These are phyloP conservation scores for Begonia fuchsioides DNA, from an alignment of 306 rosid genomes.

Conservation along the genomic window DNA sequence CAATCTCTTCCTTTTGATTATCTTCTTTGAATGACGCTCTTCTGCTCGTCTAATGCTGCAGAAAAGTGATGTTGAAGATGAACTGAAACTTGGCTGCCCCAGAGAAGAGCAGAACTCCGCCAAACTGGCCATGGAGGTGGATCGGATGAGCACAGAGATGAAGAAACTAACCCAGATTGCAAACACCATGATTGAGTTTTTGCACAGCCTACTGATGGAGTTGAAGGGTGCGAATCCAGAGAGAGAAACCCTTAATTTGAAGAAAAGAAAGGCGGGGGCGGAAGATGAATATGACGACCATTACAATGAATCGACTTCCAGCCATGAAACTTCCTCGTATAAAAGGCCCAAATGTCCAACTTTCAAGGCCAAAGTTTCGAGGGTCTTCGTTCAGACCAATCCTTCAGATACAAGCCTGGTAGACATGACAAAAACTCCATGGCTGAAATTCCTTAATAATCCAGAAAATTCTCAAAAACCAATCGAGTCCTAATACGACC, in stretches of 20 bases:
- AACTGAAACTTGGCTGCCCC: no score
- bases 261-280: conserved; percentile 39
- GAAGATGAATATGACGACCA: conserved; percentile 6
- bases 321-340: conserved; percentile 32
- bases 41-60: no score
- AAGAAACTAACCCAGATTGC: conserved; percentile 35
- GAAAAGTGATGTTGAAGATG: no score
- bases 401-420: conserved; percentile 57
- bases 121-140: conserved; percentile 30
- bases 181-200: conserved; percentile 19
- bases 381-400: conserved; percentile 39
- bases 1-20: no score
- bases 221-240: conserved; percentile 14
- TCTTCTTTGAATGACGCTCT: no score
- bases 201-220: conserved; percentile 29
- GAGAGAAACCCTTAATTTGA: conserved; percentile 9
- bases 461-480: no score
- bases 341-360: conserved; percentile 22
- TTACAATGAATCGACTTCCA: conserved; percentile 14
- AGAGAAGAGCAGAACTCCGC: conserved; percentile 2
- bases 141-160: conserved; percentile 43
- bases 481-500: no score
- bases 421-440: not conserved
- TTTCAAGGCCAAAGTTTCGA: conserved; percentile 33
- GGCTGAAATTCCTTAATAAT: no score